A percentile compares a stretch with the other conserved stretches of the same genome.
Conservation (phyloP, 179 eudicot species). For the Actinidia chinensis region DNA sequence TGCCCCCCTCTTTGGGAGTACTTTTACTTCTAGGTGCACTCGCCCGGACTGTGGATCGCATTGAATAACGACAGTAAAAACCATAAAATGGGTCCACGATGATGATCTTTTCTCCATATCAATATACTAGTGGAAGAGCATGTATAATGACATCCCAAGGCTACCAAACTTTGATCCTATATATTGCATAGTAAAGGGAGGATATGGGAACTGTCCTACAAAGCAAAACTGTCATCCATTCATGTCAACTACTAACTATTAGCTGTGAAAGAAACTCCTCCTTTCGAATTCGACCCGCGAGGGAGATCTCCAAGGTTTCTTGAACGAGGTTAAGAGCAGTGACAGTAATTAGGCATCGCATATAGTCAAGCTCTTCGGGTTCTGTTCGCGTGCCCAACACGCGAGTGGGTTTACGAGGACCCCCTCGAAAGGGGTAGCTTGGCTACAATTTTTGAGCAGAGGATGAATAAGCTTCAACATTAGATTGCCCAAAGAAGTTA, state of each 20-base stretch:
- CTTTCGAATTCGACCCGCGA: conserved; percentile 19
- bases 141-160: conserved; percentile 29
- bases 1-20: conserved; percentile 22
- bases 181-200: conserved; percentile 42
- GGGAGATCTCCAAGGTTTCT: conserved; percentile 27
- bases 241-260: no score
- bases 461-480: no score
- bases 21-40: conserved; percentile 15
- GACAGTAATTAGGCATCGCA: conserved; percentile 37
- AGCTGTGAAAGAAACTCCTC: conserved; percentile 37
- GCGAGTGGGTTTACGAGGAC: no score
- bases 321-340: conserved; percentile 39
- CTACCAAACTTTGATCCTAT: conserved; percentile 34
- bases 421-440: no score
- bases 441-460: no score
- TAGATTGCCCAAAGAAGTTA: no score
- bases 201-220: conserved; percentile 44
- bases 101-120: conserved; percentile 22
- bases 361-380: no score
- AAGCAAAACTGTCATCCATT: conserved; percentile 29
- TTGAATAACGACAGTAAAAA: conserved; percentile 3
- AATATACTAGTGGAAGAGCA: conserved; percentile 22
- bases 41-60: neutral
- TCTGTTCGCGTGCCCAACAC: no score
- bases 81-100: neutral